These are phyloP conservation scores for Colletotrichum godetiae DNA, from an alignment of 2,329 filamentous ascomycete species.

Conservation along the genomic window DNA sequence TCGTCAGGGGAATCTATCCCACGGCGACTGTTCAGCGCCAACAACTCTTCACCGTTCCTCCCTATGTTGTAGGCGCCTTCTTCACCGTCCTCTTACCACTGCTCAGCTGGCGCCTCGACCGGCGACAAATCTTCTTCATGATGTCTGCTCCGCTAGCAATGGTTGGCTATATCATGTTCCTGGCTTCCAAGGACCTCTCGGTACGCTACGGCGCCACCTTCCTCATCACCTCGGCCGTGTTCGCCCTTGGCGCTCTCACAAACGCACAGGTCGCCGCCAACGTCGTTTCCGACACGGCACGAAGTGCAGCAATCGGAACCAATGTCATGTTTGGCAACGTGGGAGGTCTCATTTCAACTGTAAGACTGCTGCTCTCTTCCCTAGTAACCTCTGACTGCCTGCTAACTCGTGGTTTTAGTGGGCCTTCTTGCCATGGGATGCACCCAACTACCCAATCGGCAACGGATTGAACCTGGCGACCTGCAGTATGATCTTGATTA, in stretches of 20 bases:
- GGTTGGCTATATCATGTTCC: conserved; percentile 73
- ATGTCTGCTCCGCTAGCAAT: conserved; percentile 67
- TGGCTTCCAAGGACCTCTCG: conserved; percentile 57
- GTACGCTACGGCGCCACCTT: conserved; percentile 74
- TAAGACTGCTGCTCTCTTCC: neutral
- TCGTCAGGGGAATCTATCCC: conserved; percentile 73
- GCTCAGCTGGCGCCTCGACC: conserved; percentile 66
- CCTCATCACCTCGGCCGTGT: conserved; percentile 70
- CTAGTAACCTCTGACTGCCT: neutral
- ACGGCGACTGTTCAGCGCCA: conserved; percentile 65
- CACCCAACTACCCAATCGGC: conserved; percentile 74
- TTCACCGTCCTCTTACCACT: conserved; percentile 68
- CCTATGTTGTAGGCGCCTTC: conserved; percentile 71
- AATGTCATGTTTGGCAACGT: conserved; percentile 74
- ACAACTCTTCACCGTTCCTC: conserved; percentile 74
- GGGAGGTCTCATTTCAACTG: conserved; percentile 51
- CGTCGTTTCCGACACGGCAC: conserved; percentile 73
- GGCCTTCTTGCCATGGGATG: conserved; percentile 72
- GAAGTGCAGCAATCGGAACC: conserved; percentile 70
- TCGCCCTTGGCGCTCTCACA: conserved; percentile 69
- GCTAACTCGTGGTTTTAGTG: conserved; percentile 48
- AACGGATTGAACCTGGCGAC: conserved; percentile 78
- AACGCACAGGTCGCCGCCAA: conserved; percentile 74
- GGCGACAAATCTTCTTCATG: conserved; percentile 67
- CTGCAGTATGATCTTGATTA: conserved; percentile 64